Evolutionary conservation across 2,329 filamentous ascomycete species (phyloP).

Genomic region (Sarocladium oryzae): DNA sequence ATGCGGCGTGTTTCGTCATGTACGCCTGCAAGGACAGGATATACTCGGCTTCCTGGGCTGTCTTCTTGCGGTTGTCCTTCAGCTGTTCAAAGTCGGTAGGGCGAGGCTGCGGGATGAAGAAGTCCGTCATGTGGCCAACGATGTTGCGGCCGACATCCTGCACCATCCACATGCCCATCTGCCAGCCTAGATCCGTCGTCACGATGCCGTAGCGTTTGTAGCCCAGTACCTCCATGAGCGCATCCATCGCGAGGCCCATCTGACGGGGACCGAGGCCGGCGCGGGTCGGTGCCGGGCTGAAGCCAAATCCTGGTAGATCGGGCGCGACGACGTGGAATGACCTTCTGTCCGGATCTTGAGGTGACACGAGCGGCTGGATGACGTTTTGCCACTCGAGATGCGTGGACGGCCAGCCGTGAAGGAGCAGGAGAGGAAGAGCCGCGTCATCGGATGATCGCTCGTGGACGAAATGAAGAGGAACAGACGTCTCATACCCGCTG

Average conservation of each 20-base stretch:
- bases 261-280: constrained; percentile 12
- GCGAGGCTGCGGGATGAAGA: background rate
- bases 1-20: background rate
- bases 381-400: constrained; percentile 9
- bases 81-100: background rate
- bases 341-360: background rate
- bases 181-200: constrained; percentile 13
- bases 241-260: constrained; percentile 12
- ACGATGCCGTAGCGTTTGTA: constrained; percentile 14
- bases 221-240: constrained; percentile 15
- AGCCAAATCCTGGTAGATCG: constrained; percentile 16
- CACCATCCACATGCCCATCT: constrained; percentile 12
- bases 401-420: constrained; percentile 12
- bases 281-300: constrained; percentile 15
- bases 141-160: constrained; percentile 9
- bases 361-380: background rate
- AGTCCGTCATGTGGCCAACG: constrained; percentile 11
- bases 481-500: background rate
- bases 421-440: constrained; percentile 13
- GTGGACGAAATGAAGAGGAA: constrained; percentile 16
- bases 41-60: constrained; percentile 3
- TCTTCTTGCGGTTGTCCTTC: background rate
- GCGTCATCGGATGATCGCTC: constrained; percentile 10
- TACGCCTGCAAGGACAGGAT: background rate
- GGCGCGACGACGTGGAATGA: constrained; percentile 15